Base-by-base conservation (phyloP, 257 asterid genomes). In the Penstemon barbatus region DNA sequence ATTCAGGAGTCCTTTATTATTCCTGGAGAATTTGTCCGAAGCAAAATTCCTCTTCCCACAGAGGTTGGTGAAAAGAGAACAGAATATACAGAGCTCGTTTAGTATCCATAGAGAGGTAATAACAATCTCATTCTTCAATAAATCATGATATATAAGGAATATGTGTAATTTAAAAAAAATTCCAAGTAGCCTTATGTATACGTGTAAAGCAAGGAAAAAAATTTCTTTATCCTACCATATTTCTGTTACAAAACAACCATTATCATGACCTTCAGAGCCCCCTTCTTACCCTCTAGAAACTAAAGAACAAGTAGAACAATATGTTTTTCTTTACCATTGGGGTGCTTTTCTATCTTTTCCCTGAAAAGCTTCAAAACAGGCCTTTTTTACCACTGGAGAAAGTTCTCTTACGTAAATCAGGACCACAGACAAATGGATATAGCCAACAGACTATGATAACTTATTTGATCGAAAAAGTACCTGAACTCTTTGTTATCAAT, bases 401-500 rank as follows among this genome's bases (percentile, higher is more conserved):
- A 33, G 53, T 71, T 67, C 36, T 45, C 52, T 37, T 46, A 9
- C 19, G 39, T 19, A 69, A 66, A 57, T 7, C 15, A 7, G 37
- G 68, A 33, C 59, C 52, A 48, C 19, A 5, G 63, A 62, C 19
- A 42, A 54, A 15, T 18, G 39, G 66, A 70, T 66, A 40, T 36
- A 51, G 45, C 50, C 7, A 79, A 69, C 57, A 15, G 71, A 69
- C 57, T 44, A 53, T 25, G 33, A 25, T 25, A 25, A 25, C 33
- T 25, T 25, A 52, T 71, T 12, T 65, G 18, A 5, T 64, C 15
- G 33, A 46, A 57, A 5, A 71, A 25, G 66, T 86, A 90, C 98
- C 98, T 86, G 83, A 79, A 83, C 44, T 88, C 96, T 81, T 84
- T 88, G 80, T 71, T 82, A 59, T 83, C 85, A 19, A 77, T 85